phyloP scores from a whole-genome alignment of 2,329 filamentous ascomycete species.

The Plectosphaerella plurivora region DNA sequence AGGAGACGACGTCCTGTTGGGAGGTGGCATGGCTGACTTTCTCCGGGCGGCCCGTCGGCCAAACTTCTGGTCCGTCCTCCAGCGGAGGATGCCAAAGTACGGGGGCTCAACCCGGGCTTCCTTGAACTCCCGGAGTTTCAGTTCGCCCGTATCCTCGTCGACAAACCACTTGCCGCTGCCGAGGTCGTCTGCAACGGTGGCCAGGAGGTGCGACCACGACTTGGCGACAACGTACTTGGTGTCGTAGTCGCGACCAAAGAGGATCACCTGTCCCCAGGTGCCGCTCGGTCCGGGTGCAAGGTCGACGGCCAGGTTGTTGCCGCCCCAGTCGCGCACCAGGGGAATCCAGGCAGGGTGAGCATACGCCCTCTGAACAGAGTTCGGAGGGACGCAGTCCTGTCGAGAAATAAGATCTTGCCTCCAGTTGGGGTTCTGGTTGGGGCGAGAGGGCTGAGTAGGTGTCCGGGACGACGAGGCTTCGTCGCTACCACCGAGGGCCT shows the following conservation, averaged over 20 bases:
- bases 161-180: constrained; percentile 86
- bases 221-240: constrained; percentile 95
- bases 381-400: constrained; percentile 83
- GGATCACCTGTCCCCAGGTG: constrained; percentile 93
- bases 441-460: constrained; percentile 34
- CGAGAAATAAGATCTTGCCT: constrained; percentile 76
- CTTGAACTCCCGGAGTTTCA: constrained; percentile 92
- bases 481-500: constrained; percentile 61
- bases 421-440: constrained; percentile 63
- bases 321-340: constrained; percentile 94
- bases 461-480: constrained; percentile 67
- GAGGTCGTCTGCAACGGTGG: constrained; percentile 84
- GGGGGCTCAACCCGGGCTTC: constrained; percentile 81
- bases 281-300: constrained; percentile 85
- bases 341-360: constrained; percentile 95
- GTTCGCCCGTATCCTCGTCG: constrained; percentile 85
- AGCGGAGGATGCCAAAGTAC: constrained; percentile 92
- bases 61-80: constrained; percentile 94
- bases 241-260: constrained; percentile 96
- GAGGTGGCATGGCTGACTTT: constrained; percentile 40
- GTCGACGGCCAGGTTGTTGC: constrained; percentile 94
- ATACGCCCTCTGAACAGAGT: constrained; percentile 87
- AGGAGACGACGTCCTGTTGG: constrained; percentile 38
- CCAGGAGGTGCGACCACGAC: constrained; percentile 86
- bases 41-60: constrained; percentile 60